phyloP scores from a whole-genome alignment of 176 grass and related monocot genomes.

The Paspalum vaginatum region DNA sequence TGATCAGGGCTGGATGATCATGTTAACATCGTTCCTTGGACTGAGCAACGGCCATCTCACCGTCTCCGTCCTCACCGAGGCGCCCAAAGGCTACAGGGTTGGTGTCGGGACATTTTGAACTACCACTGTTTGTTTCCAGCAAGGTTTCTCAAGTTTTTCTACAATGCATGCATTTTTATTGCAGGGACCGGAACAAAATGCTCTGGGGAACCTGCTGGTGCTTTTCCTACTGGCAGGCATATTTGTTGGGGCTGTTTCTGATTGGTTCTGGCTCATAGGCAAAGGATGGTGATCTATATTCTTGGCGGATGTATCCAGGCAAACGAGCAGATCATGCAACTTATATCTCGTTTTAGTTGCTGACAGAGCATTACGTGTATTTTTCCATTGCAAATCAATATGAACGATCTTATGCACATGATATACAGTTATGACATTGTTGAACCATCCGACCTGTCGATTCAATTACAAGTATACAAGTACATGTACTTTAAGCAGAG shows the following conservation, averaged over 20 bases:
- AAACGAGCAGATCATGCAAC: background rate
- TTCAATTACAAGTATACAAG: background rate
- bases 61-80: conserved; percentile 57
- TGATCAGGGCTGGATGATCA: conserved; percentile 64
- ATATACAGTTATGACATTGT: background rate
- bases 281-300: conserved; percentile 63
- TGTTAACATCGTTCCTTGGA: conserved; percentile 57
- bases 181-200: conserved; percentile 83
- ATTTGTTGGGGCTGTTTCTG: conserved; percentile 57
- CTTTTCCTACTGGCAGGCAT: conserved; percentile 61
- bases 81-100: conserved; percentile 72
- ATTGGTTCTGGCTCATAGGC: conserved; percentile 79
- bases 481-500: no score
- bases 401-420: background rate
- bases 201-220: conserved; percentile 71
- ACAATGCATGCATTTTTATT: background rate
- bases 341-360: background rate
- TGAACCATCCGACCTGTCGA: background rate
- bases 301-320: background rate
- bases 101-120: background rate
- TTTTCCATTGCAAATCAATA: background rate
- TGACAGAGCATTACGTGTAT: background rate
- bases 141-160: background rate
- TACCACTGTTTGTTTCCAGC: background rate
- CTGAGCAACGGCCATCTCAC: conserved; percentile 68